phyloP scores from a whole-genome alignment of 2,329 filamentous ascomycete genomes.

The Penicillium capsulatum region DNA sequence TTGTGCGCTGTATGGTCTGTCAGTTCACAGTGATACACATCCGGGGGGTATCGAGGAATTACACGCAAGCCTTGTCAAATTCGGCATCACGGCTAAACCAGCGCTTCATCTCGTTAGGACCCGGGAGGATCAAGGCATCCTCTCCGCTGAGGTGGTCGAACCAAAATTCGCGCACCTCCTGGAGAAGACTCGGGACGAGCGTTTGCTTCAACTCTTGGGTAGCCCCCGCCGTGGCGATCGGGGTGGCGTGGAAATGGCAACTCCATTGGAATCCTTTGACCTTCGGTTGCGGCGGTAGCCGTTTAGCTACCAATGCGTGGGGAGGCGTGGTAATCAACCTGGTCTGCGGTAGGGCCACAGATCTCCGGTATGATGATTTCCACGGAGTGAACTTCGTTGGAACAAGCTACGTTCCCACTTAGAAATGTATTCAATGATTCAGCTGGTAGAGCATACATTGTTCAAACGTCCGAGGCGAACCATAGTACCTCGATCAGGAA shows the following conservation, averaged over 20 bases:
- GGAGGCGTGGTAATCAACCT: constrained; percentile 2
- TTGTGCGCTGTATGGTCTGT: constrained; percentile 8
- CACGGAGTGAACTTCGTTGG: neutral
- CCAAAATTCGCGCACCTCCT: constrained; percentile 22
- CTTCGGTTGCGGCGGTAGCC: neutral
- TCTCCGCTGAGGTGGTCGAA: constrained; percentile 20
- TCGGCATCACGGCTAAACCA: constrained; percentile 18
- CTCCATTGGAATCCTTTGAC: neutral
- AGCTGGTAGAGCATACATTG: too few relatives aligned
- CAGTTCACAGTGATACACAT: neutral
- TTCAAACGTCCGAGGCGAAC: too few relatives aligned
- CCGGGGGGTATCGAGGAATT: constrained; percentile 1
- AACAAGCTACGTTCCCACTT: neutral
- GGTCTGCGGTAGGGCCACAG: neutral
- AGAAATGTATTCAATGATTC: too few relatives aligned
- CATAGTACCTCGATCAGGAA: too few relatives aligned
- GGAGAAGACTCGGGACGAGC: constrained; percentile 17
- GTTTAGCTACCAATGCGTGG: neutral
- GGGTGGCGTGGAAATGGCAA: constrained; percentile 6
- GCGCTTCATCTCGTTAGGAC: constrained; percentile 15
- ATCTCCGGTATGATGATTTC: neutral
- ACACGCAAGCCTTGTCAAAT: constrained; percentile 22
- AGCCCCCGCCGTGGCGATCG: constrained; percentile 4
- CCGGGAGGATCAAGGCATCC: constrained; percentile 16
- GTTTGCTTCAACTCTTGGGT: constrained; percentile 10